These are phyloP conservation scores for Wallacemonas sp. DNA, from an alignment of 208 protist species.

Conservation along the genomic window DNA sequence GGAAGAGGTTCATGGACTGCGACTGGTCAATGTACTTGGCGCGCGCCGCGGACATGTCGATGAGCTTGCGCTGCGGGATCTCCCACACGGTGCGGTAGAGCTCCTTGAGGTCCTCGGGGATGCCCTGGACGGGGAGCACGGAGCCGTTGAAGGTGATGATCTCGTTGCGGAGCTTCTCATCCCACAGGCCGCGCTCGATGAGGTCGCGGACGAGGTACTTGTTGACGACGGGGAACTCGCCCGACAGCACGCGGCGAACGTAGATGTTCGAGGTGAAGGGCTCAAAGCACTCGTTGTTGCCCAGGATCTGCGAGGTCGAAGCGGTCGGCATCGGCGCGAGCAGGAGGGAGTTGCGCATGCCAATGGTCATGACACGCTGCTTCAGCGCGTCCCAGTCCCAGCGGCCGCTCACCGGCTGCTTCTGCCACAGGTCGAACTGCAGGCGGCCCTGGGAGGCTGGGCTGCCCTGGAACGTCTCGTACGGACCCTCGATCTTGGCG, in stretches of 20 bases:
- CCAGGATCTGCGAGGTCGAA: conserved; percentile 99
- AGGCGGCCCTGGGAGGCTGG: conserved; percentile 96
- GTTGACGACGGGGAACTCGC: conserved; percentile 99
- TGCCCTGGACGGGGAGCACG: conserved; percentile 92
- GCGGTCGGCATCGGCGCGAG: conserved; percentile 99
- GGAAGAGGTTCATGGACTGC: conserved; percentile 99
- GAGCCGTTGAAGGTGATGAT: conserved; percentile 97
- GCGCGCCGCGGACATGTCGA: conserved; percentile 99
- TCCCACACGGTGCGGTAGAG: conserved; percentile 99
- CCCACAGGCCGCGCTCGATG: conserved; percentile 94
- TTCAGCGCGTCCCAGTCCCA: conserved; percentile 98
- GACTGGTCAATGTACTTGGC: conserved; percentile 99
- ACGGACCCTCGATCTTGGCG: conserved; percentile 93
- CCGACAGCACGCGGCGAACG: conserved; percentile 96
- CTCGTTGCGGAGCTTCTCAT: conserved; percentile 93
- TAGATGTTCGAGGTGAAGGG: conserved; percentile 99
- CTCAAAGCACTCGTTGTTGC: conserved; percentile 99
- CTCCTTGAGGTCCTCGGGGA: conserved; percentile 95
- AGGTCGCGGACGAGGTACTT: conserved; percentile 98
- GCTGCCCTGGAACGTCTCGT: conserved; percentile 94
- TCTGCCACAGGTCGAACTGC: conserved; percentile 99
- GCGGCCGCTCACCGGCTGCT: conserved; percentile 71
- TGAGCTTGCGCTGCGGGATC: conserved; percentile 96
- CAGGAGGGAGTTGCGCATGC: conserved; percentile 98
- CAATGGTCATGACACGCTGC: conserved; percentile 85